Percentiles rank a stretch among this genome's conserved stretches.
These are phyloP conservation scores for Debaryomycetaceae sp. DNA, from an alignment of 1,139 yeast species.

Conservation along the genomic window DNA sequence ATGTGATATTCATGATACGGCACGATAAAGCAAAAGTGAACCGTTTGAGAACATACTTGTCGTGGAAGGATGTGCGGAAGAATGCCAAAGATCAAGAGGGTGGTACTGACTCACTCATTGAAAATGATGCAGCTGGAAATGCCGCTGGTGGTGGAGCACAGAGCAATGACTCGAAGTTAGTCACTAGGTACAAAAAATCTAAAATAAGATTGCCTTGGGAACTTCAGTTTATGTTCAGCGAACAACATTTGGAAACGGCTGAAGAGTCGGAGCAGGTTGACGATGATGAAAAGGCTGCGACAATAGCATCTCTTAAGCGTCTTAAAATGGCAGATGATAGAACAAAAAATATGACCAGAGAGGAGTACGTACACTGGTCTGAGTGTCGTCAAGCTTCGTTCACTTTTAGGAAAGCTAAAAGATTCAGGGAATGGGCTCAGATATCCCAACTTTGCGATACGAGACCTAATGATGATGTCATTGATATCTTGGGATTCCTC, in stretches of 20 bases:
- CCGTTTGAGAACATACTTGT: slow-evolving; percentile 80
- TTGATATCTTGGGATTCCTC: slow-evolving; percentile 90
- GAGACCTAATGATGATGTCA: slow-evolving; percentile 92
- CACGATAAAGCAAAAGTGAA: slow-evolving; percentile 95
- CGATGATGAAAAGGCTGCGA: slow-evolving; percentile 87
- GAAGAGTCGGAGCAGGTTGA: slow-evolving; percentile 77
- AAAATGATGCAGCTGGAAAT: slow-evolving; percentile 38
- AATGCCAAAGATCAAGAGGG: slow-evolving; percentile 95
- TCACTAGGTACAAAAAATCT: slow-evolving; percentile 66
- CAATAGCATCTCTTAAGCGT: slow-evolving; percentile 80
- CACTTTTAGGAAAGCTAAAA: slow-evolving; percentile 86
- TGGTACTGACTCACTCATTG: slow-evolving; percentile 57
- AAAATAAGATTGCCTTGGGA: slow-evolving; percentile 94
- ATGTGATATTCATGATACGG: slow-evolving; percentile 84
- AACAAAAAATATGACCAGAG: slow-evolving; percentile 89
- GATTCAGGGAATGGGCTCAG: slow-evolving; percentile 97
- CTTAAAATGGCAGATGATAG: slow-evolving; percentile 92
- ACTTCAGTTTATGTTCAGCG: slow-evolving; percentile 85
- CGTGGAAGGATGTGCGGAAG: slow-evolving; percentile 97
- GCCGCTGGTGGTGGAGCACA: slow-evolving; percentile 26
- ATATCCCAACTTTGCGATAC: slow-evolving; percentile 80
- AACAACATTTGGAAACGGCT: slow-evolving; percentile 83
- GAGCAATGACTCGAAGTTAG: slow-evolving; percentile 55
- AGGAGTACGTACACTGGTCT: slow-evolving; percentile 97
- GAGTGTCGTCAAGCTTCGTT: slow-evolving; percentile 98